Conservation (phyloP, 106 monocot genomes). For the Dioscorea alata region DNA sequence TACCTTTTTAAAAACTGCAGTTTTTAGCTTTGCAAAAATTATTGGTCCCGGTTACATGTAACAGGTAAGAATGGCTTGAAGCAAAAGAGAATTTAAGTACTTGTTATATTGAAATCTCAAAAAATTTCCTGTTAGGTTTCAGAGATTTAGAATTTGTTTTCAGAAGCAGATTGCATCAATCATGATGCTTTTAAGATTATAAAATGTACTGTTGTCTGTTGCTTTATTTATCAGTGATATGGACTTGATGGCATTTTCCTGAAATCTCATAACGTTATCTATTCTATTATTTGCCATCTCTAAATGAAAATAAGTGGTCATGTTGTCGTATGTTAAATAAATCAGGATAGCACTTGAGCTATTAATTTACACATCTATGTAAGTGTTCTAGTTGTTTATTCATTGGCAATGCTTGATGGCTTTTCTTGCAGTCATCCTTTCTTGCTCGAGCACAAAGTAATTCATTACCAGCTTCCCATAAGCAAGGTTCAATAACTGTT, state of each 20-base stretch:
- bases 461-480: slow-evolving; percentile 50
- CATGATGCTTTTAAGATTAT: background rate
- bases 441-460: slow-evolving; percentile 57
- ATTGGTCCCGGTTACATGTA: background rate
- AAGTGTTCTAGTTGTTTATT: background rate
- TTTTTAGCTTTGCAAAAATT: background rate
- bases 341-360: background rate
- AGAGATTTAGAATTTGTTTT: too few relatives aligned
- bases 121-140: too few relatives aligned
- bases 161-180: background rate
- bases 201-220: background rate
- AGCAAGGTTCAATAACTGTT: slow-evolving; percentile 31
- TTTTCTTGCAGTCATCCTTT: slow-evolving; percentile 72
- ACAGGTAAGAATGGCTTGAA: background rate
- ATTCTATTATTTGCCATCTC: too few relatives aligned
- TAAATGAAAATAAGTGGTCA: background rate
- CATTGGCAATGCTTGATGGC: background rate
- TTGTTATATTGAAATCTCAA: background rate
- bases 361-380: background rate
- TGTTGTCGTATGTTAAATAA: background rate
- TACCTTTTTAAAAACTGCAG: background rate
- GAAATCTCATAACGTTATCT: too few relatives aligned
- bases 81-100: background rate
- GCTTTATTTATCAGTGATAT: too few relatives aligned
- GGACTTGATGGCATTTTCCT: too few relatives aligned